These are phyloP conservation scores for Trichoderma sp. DNA, from an alignment of 2,329 filamentous ascomycete genomes.

Conservation along the genomic window DNA sequence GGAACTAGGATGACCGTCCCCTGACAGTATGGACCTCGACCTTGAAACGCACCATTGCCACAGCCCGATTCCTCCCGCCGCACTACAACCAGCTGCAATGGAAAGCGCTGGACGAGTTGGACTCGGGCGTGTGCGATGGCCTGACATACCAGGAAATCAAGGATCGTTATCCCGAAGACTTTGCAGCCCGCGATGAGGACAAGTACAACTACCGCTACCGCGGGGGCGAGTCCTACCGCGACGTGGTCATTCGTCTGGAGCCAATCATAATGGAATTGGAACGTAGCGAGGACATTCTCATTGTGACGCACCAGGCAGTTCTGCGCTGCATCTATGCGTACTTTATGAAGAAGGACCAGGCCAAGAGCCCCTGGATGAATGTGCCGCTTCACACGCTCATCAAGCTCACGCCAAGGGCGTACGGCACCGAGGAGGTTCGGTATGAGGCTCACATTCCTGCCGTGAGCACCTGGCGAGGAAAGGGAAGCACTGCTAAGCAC, in stretches of 20 bases:
- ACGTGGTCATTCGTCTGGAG: conserved; percentile 95
- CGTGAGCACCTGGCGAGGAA: conserved; percentile 93
- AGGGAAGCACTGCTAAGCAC: conserved; percentile 89
- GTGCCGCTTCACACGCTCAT: conserved; percentile 95
- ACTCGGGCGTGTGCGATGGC: conserved; percentile 94
- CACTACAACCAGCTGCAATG: conserved; percentile 94
- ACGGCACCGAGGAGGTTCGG: conserved; percentile 86
- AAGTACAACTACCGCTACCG: conserved; percentile 99
- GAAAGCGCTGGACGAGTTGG: conserved; percentile 97
- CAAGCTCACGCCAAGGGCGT: conserved; percentile 92
- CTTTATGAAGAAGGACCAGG: conserved; percentile 96
- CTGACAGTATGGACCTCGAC: conserved; percentile 66
- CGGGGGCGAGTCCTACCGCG: conserved; percentile 91
- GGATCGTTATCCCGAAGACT: conserved; percentile 88
- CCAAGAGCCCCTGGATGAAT: conserved; percentile 96
- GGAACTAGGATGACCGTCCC: conserved; percentile 58
- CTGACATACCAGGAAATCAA: conserved; percentile 96
- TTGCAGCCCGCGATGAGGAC: conserved; percentile 91
- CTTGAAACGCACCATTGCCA: conserved; percentile 83
- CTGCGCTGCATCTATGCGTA: conserved; percentile 97
- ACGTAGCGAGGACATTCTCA: conserved; percentile 92
- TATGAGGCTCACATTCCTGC: conserved; percentile 91
- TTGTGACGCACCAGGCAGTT: conserved; percentile 96
- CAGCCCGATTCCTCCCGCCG: conserved; percentile 76
- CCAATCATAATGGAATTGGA: conserved; percentile 99